These are phyloP conservation scores for Eimeria brunetti DNA, from an alignment of 169 alveolate species.

Conservation along the genomic window DNA sequence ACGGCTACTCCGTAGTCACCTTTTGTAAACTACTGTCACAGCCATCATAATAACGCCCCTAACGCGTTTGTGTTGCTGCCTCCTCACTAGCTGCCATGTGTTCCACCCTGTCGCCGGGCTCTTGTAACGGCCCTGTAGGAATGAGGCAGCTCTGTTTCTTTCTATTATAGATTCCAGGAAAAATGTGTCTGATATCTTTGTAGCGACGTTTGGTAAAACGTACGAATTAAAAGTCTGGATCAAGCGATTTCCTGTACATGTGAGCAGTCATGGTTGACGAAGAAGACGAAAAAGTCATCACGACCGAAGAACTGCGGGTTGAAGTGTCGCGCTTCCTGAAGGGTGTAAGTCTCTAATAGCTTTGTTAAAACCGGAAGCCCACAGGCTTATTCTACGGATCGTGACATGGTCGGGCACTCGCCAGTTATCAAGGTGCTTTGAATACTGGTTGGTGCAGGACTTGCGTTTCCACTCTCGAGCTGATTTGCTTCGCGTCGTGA, in stretches of 20 bases:
- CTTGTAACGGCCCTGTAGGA: background rate
- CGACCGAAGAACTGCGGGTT: conserved; percentile 69
- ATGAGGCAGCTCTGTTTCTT: background rate
- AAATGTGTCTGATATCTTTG: background rate
- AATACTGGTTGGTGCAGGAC: conserved; percentile 24
- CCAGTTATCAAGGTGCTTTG: background rate
- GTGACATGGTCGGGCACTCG: background rate
- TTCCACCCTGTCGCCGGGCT: background rate
- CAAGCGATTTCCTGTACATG: background rate
- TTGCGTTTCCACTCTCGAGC: conserved; percentile 71
- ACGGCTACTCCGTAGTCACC: background rate
- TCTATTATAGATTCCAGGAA: background rate
- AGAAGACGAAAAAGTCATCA: conserved; percentile 61
- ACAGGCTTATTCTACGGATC: too few species aligned
- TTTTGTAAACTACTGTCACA: background rate
- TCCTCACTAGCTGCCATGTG: background rate
- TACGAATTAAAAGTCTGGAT: background rate
- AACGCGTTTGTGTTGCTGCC: background rate
- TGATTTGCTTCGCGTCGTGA: conserved; percentile 66
- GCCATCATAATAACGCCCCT: background rate
- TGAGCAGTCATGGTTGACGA: conserved; percentile 70
- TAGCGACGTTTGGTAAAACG: background rate
- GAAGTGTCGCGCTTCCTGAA: conserved; percentile 68
- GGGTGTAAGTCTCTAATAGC: conserved; percentile 10
- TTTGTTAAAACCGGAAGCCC: background rate